Evolutionary conservation across 768 basidiomycete species (phyloP).

Genomic region (Lentinus brumalis): DNA sequence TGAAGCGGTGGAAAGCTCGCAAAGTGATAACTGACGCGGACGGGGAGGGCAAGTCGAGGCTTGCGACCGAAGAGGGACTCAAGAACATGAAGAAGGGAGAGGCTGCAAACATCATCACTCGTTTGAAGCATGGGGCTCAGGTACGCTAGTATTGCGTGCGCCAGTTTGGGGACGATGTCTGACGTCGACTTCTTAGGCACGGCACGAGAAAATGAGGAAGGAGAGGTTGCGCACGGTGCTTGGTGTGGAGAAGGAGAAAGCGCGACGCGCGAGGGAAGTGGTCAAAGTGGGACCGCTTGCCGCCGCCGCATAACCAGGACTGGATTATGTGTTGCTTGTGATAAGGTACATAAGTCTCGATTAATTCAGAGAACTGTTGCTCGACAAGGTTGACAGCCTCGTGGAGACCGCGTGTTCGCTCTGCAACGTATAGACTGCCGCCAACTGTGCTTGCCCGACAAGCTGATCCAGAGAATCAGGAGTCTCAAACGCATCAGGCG

Average conservation of each 20-base stretch:
- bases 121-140: conserved; percentile 75
- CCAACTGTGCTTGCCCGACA: conserved; percentile 58
- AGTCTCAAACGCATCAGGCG: conserved; percentile 47
- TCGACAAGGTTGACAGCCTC: conserved; percentile 18
- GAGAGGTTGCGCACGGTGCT: conserved; percentile 38
- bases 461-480: conserved; percentile 45
- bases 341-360: conserved; percentile 1
- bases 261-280: conserved; percentile 51
- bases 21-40: conserved; percentile 13
- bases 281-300: conserved; percentile 63
- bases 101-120: conserved; percentile 77
- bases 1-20: conserved; percentile 48
- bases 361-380: conserved; percentile 1
- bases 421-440: conserved; percentile 26
- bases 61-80: conserved; percentile 34
- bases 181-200: conserved; percentile 40
- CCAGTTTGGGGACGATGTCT: neutral
- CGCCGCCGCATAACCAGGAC: conserved; percentile 31
- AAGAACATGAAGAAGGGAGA: conserved; percentile 69
- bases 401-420: conserved; percentile 30
- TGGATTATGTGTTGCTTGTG: neutral
- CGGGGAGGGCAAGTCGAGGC: conserved; percentile 23
- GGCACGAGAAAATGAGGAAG: conserved; percentile 57
- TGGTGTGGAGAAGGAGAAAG: conserved; percentile 47
- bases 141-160: conserved; percentile 36